Percentiles rank a stretch among this genome's conserved stretches.
Conservation (phyloP, 106 monocot genomes). For the Ottelia alismoides region DNA sequence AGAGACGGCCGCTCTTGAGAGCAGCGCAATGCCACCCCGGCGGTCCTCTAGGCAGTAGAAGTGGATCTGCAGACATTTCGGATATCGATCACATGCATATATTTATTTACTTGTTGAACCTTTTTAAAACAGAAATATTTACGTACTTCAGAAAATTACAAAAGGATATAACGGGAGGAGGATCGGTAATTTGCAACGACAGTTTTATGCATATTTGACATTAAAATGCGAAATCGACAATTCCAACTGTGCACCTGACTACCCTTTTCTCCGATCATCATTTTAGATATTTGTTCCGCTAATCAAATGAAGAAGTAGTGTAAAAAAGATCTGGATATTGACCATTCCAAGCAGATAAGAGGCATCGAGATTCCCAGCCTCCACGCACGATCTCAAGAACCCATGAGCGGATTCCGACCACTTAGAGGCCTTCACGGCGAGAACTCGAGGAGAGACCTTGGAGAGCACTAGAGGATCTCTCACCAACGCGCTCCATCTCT, state of each 20-base stretch:
- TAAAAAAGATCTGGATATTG: background rate
- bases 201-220: no score
- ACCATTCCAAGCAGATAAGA: constrained; percentile 42
- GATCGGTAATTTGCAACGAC: no score
- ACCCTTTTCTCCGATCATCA: no score
- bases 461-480: constrained; percentile 20
- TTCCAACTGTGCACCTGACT: no score
- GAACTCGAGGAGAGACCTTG: constrained; percentile 13
- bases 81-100: no score
- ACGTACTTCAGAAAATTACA: no score
- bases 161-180: no score
- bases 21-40: constrained; percentile 14
- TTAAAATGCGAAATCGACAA: no score
- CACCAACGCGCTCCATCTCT: constrained; percentile 23
- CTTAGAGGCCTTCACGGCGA: constrained; percentile 18
- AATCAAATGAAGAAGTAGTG: no score
- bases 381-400: constrained; percentile 28
- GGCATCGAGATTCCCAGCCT: constrained; percentile 32
- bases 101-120: no score
- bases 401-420: constrained; percentile 30
- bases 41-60: constrained; percentile 36
- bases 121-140: no score
- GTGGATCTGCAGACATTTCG: constrained; percentile 10
- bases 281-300: no score
- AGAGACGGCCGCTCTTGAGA: constrained; percentile 30